These are phyloP conservation scores for Populus tomentosa DNA, from an alignment of 441 rosid species.

Conservation along the genomic window DNA sequence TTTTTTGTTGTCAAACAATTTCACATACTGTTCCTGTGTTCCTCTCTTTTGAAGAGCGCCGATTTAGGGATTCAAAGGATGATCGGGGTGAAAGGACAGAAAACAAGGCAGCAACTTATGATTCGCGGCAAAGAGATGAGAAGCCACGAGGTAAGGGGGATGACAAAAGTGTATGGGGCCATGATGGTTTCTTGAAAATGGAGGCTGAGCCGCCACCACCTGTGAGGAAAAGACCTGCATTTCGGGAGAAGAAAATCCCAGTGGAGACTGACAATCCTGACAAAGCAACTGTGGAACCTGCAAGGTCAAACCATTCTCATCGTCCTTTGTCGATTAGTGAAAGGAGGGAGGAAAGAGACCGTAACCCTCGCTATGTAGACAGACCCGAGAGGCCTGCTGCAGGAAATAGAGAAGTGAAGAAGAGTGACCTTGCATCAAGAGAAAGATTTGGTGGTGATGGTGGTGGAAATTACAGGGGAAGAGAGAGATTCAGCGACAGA, in stretches of 20 bases:
- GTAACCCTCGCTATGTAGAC: constrained; percentile 28
- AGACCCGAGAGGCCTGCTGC: constrained; percentile 41
- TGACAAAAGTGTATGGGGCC: constrained; percentile 47
- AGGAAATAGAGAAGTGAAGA: constrained; percentile 45
- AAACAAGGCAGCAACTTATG: constrained; percentile 26
- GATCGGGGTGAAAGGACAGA: constrained; percentile 34
- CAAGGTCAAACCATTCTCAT: constrained; percentile 25
- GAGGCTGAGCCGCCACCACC: constrained; percentile 45
- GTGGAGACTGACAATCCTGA: constrained; percentile 35
- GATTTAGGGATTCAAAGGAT: constrained; percentile 60
- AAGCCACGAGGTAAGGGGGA: constrained; percentile 37
- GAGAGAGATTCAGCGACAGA: constrained; percentile 51
- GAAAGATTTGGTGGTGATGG: constrained; percentile 35
- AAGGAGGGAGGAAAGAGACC: constrained; percentile 53
- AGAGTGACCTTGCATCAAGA: constrained; percentile 30
- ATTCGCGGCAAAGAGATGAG: constrained; percentile 38
- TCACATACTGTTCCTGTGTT: background rate
- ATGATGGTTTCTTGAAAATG: constrained; percentile 57
- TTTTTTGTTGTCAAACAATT: background rate
- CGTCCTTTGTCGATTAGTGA: constrained; percentile 26
- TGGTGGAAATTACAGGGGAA: constrained; percentile 34
- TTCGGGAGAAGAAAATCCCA: constrained; percentile 64
- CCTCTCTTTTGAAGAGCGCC: constrained; percentile 40
- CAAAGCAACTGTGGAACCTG: constrained; percentile 31
- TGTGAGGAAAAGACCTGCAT: constrained; percentile 73